Evolutionary conservation across 2,329 filamentous ascomycete species (phyloP).

Genomic region (Paraphaeosphaeria minitans): DNA sequence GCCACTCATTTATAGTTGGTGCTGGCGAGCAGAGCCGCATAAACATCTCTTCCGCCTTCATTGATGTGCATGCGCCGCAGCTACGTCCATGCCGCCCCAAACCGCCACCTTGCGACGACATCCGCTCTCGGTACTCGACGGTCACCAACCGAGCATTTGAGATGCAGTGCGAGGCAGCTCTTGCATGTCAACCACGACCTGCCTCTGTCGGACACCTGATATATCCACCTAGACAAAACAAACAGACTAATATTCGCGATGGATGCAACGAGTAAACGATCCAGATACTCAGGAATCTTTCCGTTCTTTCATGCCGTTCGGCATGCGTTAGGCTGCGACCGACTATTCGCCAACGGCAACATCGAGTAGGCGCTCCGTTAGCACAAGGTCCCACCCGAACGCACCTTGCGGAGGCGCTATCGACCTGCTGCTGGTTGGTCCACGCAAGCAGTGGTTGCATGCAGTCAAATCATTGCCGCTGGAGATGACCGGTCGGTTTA

Average conservation of each 20-base stretch:
- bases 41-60: slow-evolving; percentile 14
- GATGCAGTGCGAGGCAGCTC: not conserved
- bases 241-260: not conserved
- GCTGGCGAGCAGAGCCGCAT: slow-evolving; percentile 26
- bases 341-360: slow-evolving; percentile 10
- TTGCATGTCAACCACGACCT: not conserved
- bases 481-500: slow-evolving; percentile 22
- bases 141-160: not conserved
- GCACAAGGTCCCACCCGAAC: slow-evolving; percentile 23
- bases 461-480: slow-evolving; percentile 24
- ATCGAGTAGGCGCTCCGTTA: slow-evolving; percentile 23
- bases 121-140: not conserved
- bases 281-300: not conserved
- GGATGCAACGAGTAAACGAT: not conserved
- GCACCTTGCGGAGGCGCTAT: slow-evolving; percentile 23
- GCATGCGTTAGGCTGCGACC: slow-evolving; percentile 11
- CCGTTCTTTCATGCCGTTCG: slow-evolving; percentile 8
- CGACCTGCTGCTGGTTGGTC: slow-evolving; percentile 28
- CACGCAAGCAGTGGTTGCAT: slow-evolving; percentile 19
- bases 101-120: not conserved
- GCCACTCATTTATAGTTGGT: slow-evolving; percentile 21
- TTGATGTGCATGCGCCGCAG: slow-evolving; percentile 15
- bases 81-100: slow-evolving; percentile 2
- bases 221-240: not conserved
- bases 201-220: not conserved